These are phyloP conservation scores for Aspergillus fischeri DNA, from an alignment of 2,329 filamentous ascomycete species.

Conservation along the genomic window DNA sequence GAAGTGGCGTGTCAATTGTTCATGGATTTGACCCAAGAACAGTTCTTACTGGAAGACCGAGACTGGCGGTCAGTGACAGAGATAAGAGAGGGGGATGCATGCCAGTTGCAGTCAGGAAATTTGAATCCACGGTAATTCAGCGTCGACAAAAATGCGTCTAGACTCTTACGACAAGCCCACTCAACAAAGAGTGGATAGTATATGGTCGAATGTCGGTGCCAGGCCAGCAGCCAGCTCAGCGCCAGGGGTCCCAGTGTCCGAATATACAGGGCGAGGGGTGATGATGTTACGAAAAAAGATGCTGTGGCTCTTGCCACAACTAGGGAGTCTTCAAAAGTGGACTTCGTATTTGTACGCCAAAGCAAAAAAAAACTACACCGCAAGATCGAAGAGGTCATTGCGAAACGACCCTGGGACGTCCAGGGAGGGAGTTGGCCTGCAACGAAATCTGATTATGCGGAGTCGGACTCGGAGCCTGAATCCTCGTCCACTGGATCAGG, in stretches of 20 bases:
- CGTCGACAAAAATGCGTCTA: slow-evolving; percentile 5
- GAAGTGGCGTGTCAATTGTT: slow-evolving; percentile 3
- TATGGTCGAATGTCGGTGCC: background rate
- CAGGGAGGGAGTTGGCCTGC: background rate
- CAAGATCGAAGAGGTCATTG: background rate
- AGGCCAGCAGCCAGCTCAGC: background rate
- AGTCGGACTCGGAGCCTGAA: slow-evolving; percentile 32
- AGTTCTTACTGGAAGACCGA: slow-evolving; percentile 19
- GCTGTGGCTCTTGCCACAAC: background rate
- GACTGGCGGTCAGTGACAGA: slow-evolving; percentile 19
- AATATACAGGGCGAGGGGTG: background rate
- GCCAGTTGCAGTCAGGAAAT: background rate
- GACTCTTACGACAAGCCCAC: slow-evolving; percentile 8
- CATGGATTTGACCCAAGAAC: slow-evolving; percentile 16
- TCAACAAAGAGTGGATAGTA: background rate
- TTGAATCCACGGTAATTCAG: slow-evolving; percentile 6
- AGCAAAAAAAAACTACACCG: background rate
- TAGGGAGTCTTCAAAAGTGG: background rate
- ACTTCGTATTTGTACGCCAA: background rate
- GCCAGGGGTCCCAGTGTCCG: background rate
- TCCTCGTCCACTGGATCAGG: slow-evolving; percentile 56
- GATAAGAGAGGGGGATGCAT: background rate
- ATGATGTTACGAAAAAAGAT: background rate
- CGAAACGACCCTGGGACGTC: background rate
- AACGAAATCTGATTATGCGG: background rate